Conservation (phyloP, 2,329 filamentous ascomycete genomes). For the Fusarium duplospermum region DNA sequence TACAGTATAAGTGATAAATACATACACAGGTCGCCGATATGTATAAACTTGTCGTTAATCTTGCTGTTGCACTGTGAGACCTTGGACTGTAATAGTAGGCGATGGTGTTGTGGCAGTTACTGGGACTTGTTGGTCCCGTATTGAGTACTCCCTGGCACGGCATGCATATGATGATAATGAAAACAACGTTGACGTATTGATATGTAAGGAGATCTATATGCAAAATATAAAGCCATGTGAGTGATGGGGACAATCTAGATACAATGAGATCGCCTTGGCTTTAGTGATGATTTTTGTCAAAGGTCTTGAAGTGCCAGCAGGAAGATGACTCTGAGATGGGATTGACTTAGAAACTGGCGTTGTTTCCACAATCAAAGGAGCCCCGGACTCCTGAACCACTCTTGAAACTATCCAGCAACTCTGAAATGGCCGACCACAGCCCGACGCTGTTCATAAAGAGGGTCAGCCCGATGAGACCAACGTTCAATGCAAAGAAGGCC, state of each 20-base stretch:
- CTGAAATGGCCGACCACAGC: conserved; percentile 20
- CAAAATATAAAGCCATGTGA: not conserved
- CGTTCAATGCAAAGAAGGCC: conserved; percentile 22
- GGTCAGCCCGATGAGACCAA: conserved; percentile 12
- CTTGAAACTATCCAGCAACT: conserved; percentile 2
- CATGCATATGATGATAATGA: not conserved
- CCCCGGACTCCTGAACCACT: not conserved
- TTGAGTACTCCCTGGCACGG: not conserved
- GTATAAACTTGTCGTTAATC: not conserved
- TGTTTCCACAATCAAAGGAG: conserved; percentile 6
- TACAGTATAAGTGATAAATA: not conserved
- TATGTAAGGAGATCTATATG: not conserved
- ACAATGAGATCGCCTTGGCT: not conserved
- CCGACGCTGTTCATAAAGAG: conserved; percentile 28
- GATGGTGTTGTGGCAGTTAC: not conserved
- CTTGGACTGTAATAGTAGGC: not conserved
- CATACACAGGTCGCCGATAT: not conserved
- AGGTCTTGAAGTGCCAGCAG: not conserved
- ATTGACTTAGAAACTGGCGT: not conserved
- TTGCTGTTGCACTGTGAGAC: not conserved
- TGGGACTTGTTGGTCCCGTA: not conserved
- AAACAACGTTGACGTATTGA: not conserved
- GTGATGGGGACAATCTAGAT: not conserved
- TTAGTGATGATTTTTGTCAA: not conserved
- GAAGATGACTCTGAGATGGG: not conserved